A percentile compares a stretch with the other conserved stretches of the same genome.
Evolutionary conservation across 129 eudicot genomes (phyloP).

Genomic region (Escallonia herrerae): DNA sequence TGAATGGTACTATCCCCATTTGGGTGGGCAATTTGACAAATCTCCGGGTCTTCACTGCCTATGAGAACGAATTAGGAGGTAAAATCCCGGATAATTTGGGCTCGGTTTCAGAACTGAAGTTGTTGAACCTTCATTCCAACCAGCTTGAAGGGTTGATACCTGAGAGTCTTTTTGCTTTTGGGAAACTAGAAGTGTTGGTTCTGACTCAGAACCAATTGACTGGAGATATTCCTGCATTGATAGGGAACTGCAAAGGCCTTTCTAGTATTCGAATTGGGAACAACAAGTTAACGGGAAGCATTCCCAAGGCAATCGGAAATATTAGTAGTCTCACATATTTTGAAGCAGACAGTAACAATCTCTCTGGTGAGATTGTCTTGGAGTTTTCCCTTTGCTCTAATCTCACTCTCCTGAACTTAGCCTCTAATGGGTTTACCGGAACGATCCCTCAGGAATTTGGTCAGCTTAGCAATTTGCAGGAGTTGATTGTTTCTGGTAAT

Average conservation of each 20-base stretch:
- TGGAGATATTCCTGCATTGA: conserved; percentile 57
- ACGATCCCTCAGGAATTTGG: conserved; percentile 71
- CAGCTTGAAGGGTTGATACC: conserved; percentile 82
- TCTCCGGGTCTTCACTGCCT: conserved; percentile 79
- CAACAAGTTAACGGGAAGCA: conserved; percentile 59
- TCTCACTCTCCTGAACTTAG: conserved; percentile 78
- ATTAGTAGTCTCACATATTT: conserved; percentile 83
- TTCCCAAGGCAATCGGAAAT: conserved; percentile 70
- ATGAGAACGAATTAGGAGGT: conserved; percentile 76
- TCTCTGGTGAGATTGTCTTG: conserved; percentile 75
- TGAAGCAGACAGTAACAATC: conserved; percentile 87
- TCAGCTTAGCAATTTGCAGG: conserved; percentile 64
- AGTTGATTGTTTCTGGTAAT: conserved; percentile 78
- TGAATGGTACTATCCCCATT: conserved; percentile 73
- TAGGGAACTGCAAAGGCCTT: conserved; percentile 74
- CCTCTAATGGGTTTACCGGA: conserved; percentile 84
- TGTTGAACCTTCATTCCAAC: conserved; percentile 91
- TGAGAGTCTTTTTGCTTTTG: conserved; percentile 54
- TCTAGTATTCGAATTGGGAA: conserved; percentile 86
- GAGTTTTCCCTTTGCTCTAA: conserved; percentile 76
- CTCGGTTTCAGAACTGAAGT: conserved; percentile 43
- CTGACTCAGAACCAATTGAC: conserved; percentile 70
- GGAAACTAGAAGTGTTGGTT: conserved; percentile 63
- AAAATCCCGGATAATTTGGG: conserved; percentile 68
- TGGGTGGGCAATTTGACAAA: conserved; percentile 83